Evolutionary conservation across 2,329 filamentous ascomycete species (phyloP).

Genomic region (Helotiales sp.): DNA sequence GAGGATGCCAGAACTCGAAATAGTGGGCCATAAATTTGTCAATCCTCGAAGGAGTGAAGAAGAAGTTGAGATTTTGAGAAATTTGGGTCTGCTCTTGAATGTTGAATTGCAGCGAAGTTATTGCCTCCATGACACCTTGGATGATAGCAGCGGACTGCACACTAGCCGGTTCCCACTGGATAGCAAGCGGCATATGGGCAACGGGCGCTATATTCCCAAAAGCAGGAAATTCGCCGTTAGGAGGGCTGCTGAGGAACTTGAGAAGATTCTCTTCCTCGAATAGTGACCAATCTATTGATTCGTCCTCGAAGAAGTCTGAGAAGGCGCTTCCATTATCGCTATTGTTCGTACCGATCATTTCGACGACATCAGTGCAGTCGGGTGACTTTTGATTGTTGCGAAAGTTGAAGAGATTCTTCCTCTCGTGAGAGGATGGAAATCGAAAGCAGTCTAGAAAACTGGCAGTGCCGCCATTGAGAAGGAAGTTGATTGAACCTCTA

Average conservation of each 20-base stretch:
- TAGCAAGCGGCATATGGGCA: neutral
- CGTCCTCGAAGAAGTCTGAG: conserved; percentile 21
- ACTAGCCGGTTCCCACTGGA: conserved; percentile 38
- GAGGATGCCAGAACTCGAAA: conserved; percentile 46
- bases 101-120: conserved; percentile 40
- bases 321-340: conserved; percentile 19
- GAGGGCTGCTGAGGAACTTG: conserved; percentile 22
- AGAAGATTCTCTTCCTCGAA: conserved; percentile 25
- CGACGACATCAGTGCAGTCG: conserved; percentile 21
- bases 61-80: conserved; percentile 39
- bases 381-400: conserved; percentile 33
- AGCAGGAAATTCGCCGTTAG: conserved; percentile 11
- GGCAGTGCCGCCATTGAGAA: conserved; percentile 45
- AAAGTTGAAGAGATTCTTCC: conserved; percentile 38
- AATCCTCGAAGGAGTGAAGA: conserved; percentile 42
- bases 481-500: conserved; percentile 46
- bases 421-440: conserved; percentile 42
- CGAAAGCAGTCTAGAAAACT: conserved; percentile 46
- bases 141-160: conserved; percentile 41
- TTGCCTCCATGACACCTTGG: conserved; percentile 40
- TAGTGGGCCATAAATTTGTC: conserved; percentile 43
- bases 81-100: conserved; percentile 41
- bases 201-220: conserved; percentile 6
- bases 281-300: conserved; percentile 21
- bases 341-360: conserved; percentile 14